Conservation (phyloP, 2,329 filamentous ascomycete genomes). For the Alternaria hordeiaustralica region DNA sequence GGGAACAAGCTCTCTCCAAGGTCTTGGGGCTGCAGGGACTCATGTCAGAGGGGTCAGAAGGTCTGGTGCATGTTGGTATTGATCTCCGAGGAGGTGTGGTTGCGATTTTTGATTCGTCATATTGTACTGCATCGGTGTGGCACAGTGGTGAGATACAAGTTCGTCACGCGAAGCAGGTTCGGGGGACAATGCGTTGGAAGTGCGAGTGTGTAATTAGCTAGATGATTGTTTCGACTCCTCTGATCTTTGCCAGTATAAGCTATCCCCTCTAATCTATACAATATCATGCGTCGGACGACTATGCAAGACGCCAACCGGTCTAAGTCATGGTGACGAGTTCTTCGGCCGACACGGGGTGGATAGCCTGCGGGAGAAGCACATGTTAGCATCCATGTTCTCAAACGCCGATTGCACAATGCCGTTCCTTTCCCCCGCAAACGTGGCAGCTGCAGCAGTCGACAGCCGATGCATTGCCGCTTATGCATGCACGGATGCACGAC, state of each 20-base stretch:
- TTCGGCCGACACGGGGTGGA: constrained; percentile 49
- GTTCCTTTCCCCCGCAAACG: not conserved
- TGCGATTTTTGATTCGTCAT: not conserved
- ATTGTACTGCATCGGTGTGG: not conserved
- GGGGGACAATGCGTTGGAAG: not conserved
- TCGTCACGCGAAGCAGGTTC: not conserved
- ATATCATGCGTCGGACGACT: not conserved
- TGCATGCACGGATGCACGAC: constrained; percentile 16
- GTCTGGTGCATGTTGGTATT: not conserved
- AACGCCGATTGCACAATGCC: not conserved
- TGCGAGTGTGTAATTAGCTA: not conserved
- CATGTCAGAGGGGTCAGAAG: not conserved
- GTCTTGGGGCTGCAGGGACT: not conserved
- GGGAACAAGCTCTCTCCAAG: constrained; percentile 7
- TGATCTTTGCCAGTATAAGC: constrained; percentile 1
- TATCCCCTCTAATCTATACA: not conserved
- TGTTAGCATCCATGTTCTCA: constrained; percentile 8
- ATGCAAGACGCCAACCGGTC: not conserved
- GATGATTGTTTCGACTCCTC: not conserved
- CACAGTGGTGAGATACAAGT: not conserved
- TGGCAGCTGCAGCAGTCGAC: not conserved
- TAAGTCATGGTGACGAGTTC: constrained; percentile 38
- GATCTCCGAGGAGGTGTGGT: not conserved
- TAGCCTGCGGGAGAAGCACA: constrained; percentile 32
- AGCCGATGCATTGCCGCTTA: constrained; percentile 4